Conservation (phyloP, 192 early-diverging fungal genomes). For the Mortierella claussenii region DNA sequence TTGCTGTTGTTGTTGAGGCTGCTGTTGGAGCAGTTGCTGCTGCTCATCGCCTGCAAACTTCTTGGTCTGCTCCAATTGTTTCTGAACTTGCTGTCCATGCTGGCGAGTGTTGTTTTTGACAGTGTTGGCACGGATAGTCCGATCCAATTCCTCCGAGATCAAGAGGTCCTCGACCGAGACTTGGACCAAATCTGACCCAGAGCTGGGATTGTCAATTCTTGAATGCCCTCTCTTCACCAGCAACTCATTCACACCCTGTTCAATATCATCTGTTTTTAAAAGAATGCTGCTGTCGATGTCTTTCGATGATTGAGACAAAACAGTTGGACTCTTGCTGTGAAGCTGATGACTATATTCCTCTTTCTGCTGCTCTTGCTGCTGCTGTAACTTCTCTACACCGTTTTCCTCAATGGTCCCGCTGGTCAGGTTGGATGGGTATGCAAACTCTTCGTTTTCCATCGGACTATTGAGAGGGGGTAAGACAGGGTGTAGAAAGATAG, state of each 20-base stretch:
- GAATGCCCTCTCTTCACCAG: conserved; percentile 9
- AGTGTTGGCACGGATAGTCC: conserved; percentile 28
- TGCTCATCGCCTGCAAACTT: neutral
- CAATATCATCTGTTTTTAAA: neutral
- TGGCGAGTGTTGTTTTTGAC: neutral
- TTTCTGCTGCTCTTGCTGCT: too few species aligned
- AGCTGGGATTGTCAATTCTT: conserved; percentile 22
- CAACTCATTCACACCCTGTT: neutral
- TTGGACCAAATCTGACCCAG: conserved; percentile 42
- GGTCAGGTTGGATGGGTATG: conserved; percentile 36
- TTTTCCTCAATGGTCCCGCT: conserved; percentile 1
- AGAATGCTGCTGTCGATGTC: neutral
- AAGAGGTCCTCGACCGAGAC: conserved; percentile 49
- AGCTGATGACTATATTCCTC: too few species aligned
- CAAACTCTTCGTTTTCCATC: conserved; percentile 39
- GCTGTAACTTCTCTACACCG: too few species aligned
- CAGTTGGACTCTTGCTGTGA: too few species aligned
- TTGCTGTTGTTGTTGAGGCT: neutral
- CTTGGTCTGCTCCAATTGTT: neutral
- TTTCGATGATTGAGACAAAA: neutral
- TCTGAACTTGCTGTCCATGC: neutral
- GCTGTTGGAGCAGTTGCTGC: neutral
- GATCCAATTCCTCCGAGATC: conserved; percentile 33
- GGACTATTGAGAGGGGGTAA: neutral
- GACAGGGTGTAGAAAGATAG: neutral